Base-by-base conservation (phyloP, 2,329 filamentous ascomycete genomes). In the Aspergillus awamori region DNA sequence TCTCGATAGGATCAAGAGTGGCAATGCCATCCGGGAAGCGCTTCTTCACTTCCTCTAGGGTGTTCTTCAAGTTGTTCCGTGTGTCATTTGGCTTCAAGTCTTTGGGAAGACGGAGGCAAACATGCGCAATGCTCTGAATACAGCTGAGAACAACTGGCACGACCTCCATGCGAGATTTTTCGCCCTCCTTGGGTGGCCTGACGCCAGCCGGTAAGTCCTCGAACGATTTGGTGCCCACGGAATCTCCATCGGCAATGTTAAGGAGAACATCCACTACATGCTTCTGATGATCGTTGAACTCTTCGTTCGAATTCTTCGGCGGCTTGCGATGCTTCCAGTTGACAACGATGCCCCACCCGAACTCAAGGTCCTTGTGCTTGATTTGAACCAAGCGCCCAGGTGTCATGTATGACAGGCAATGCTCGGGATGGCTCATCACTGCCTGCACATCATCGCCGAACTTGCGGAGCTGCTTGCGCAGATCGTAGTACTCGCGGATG, bases 1-100 rank as follows among this genome's bases (percentile, higher is more conserved):
- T 93, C 76, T 98, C 93, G 41, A 99, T 89, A 0, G 95, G 95
- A 71, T 99, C 95, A 17, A 99, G 80, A 6, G 93, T 83, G 3
- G 95, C 90, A 59, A 99, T 81, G 3, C 95, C 95, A 72, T 99
- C 95, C 0, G 93, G 93, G 80, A 99, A 98, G 26, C 95, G 89
- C 67, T 87, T 87, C 77, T 91, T 86, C 15, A 96, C 89, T 76
- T 98, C 94, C 45, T 87, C 84, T 28, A 98, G 78, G 4, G 84
- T 78, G 71, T 89, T 91, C 58, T 86, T 83, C 33, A 90, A 83
- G 1, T 83, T 85, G 66, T 90, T 90, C 59, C 89, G 86, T 53
- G 92, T 86, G n/a, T 89, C 83, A 3, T 83, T 77, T 2, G 84
- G 83, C 66, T 87, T 86, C 39, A 96, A 77, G 58, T 97, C 91